Base-by-base conservation (phyloP, 164 flowering plant species). In the Annona squamosa region DNA sequence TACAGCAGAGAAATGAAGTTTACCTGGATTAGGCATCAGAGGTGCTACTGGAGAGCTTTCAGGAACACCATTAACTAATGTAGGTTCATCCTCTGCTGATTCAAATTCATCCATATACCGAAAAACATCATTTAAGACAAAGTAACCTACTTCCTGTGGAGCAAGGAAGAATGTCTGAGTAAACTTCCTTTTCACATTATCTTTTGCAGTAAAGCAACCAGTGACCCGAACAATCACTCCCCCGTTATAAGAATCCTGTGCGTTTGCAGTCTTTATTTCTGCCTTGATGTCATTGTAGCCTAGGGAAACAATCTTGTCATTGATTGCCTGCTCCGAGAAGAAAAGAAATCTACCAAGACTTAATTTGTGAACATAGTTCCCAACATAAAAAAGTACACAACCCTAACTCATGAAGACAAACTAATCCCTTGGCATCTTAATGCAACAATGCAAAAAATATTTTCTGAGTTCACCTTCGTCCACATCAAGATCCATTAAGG, bases 151-250 rank as follows among this genome's bases (percentile, higher is more conserved):
- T 75, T 89, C 91, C 72, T 92, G 97, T 61, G 95, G 97, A 46
- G 97, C 97, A 17, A 92, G 89, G 67, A 90, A 92, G 75, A 92
- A 92, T 3, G 89, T 86, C 73, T 92, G 97, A 2, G 86, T 76
- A 75, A 92, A 90, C 68, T 81, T 87, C 81, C 81, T 89, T 72
- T 75, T 81, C 79, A 82, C 61, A 48, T 79, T 78, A 78, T 90
- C 92, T 78, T 78, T 84, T 66, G 89, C 87, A 70, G 86, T 89
- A 73, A 89, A 77, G 76, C 79, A 82, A 47, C 97, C 97, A 73
- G 93, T 92, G n/a, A 90, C 94, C 7, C 87, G 68, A 68, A 92
- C 92, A 61, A 85, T 68, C 43, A 92, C 93, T 2, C 97, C 97
- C 16, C 79, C 84, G 67, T 81, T 72, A 71, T 72, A 75, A 45